Base-by-base conservation (phyloP, 2,329 filamentous ascomycete species). In the Ascomycota sp. region DNA sequence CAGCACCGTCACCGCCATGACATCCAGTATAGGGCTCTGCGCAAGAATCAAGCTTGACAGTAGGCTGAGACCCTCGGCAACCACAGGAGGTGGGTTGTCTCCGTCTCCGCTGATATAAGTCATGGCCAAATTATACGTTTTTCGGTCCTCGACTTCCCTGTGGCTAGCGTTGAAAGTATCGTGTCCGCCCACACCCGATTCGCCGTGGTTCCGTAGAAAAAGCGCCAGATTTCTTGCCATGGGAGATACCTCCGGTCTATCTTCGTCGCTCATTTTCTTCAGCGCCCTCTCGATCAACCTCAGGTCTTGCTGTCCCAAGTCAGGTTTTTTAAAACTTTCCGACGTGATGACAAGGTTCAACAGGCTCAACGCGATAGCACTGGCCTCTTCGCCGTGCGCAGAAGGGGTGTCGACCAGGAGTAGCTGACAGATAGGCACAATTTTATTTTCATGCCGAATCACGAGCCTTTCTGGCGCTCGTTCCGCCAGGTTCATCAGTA, bases 401-500 rank as follows among this genome's bases (percentile, higher is more conserved):
- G 54, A 48, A 4, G 52, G 50, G 6, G 55, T 47, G 21, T 60
- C 56, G 11, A 57, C 55, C 5, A 51, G 47, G 2, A 82, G 46
- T 0, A 82, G 59, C 32, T 75, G 63, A 30, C 58, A 57, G 29
- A 75, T 58, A 27, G 70, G 63, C 2, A 82, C 51, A 6, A 79
- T 59, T 38, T 77, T 69, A 26, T 63, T 62, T 2, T 75, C 73
- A 33, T 70, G 65, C 15, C 15, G 15, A 21, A 60, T 62, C 20
- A 75, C 63, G 9, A 82, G 57, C 36, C 67, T 70, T 15, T 74
- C 65, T 1, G 71, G 63, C 27, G 74, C 63, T 27, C 56, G 61
- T 17, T 67, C 63, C 47, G 80, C 68, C 50, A 82, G 61, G 22
- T 61, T 63, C 40, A 78, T 71, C 7, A 80, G 56, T 1, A 79